A percentile compares a stretch with the other conserved stretches of the same genome.
These are phyloP conservation scores for Paramecium caudatum DNA, from an alignment of 73 alveolate species.

Conservation along the genomic window DNA sequence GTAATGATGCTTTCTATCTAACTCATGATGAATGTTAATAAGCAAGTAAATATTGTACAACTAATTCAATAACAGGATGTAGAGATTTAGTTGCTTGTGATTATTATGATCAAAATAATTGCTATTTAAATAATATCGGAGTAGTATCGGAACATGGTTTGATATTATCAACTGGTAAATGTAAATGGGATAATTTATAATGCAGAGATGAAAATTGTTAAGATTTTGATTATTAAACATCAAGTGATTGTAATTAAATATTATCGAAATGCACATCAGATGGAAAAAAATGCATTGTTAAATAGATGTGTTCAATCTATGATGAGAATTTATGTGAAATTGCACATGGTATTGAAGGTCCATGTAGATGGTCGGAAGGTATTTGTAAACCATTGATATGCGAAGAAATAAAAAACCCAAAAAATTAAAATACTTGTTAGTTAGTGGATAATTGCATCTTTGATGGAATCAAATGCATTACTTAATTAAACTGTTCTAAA, in stretches of 20 bases:
- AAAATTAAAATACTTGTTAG: neutral
- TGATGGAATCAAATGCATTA: conserved; percentile 18
- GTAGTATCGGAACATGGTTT: neutral
- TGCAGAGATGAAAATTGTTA: neutral
- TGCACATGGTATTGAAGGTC: conserved; percentile 21
- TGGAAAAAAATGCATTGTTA: conserved; percentile 15
- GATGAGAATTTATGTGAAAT: neutral
- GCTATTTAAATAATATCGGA: conserved; percentile 10
- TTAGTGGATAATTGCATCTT: neutral
- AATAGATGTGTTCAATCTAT: neutral
- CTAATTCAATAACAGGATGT: conserved; percentile 7
- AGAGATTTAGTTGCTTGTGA: neutral
- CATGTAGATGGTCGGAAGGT: neutral
- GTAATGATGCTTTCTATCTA: conserved; percentile 18
- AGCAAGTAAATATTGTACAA: conserved; percentile 6
- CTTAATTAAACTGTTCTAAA: neutral
- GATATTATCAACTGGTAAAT: conserved; percentile 13
- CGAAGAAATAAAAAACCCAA: neutral
- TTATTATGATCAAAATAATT: neutral
- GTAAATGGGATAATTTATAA: conserved; percentile 4
- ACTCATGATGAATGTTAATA: conserved; percentile 43
- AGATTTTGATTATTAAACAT: neutral
- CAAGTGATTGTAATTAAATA: neutral
- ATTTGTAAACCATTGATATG: neutral
- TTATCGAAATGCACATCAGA: conserved; percentile 5